phyloP scores from a whole-genome alignment of 2,329 filamentous ascomycete species.

The Falciphora oryzae region DNA sequence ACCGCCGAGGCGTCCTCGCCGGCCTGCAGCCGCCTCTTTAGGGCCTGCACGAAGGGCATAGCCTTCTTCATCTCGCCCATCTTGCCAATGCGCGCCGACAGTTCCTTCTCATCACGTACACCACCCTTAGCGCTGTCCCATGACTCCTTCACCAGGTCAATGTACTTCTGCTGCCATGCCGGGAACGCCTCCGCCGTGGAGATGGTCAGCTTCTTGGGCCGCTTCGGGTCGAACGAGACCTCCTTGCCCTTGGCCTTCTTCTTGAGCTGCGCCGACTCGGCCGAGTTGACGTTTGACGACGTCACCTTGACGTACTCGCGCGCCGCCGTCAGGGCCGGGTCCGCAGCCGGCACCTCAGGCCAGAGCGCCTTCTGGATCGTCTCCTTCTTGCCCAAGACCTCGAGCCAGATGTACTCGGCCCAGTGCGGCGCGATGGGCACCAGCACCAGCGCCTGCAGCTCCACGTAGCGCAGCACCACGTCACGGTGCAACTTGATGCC shows the following conservation, averaged over 20 bases:
- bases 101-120: conserved; percentile 68
- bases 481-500: conserved; percentile 84
- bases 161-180: conserved; percentile 85
- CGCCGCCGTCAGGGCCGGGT: conserved; percentile 66
- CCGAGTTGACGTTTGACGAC: conserved; percentile 75
- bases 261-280: conserved; percentile 78
- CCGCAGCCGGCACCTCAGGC: conserved; percentile 61
- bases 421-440: conserved; percentile 87
- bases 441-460: conserved; percentile 63
- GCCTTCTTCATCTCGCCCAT: conserved; percentile 91
- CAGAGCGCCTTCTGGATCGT: conserved; percentile 76
- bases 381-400: conserved; percentile 71
- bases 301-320: conserved; percentile 75
- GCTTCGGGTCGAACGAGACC: conserved; percentile 78
- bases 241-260: conserved; percentile 91
- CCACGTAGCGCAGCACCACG: conserved; percentile 72
- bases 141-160: conserved; percentile 68
- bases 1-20: conserved; percentile 63
- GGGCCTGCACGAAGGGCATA: conserved; percentile 87
- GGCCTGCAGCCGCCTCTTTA: conserved; percentile 76
- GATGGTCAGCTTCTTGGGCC: conserved; percentile 86
- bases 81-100: conserved; percentile 75
- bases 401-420: conserved; percentile 89
- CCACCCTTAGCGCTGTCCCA: conserved; percentile 57
- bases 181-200: conserved; percentile 78